phyloP scores from a whole-genome alignment of 2,329 filamentous ascomycete species.

The Pezicula neosporulosa region DNA sequence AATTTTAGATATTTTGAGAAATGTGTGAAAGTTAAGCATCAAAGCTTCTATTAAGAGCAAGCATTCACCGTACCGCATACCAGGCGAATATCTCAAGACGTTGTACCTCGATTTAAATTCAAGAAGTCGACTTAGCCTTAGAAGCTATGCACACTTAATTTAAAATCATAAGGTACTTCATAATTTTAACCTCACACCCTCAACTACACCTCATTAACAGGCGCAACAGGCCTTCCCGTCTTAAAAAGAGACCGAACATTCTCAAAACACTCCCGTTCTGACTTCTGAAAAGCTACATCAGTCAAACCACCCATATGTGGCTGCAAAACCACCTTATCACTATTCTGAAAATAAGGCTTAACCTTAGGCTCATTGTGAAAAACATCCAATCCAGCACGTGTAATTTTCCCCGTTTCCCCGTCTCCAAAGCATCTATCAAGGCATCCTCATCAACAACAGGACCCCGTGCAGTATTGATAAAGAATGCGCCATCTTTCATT shows the following conservation, averaged over 20 bases:
- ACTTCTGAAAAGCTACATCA: constrained; percentile 38
- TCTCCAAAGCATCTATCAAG: constrained; percentile 66
- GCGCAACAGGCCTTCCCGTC: constrained; percentile 34
- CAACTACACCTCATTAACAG: constrained; percentile 26
- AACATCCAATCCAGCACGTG: constrained; percentile 71
- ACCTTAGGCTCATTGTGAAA: constrained; percentile 71
- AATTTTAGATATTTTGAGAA: too few species aligned
- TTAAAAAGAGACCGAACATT: constrained; percentile 38
- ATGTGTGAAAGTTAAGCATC: too few species aligned
- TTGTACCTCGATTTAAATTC: too few species aligned
- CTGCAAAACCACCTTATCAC: not conserved
- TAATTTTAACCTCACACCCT: too few species aligned
- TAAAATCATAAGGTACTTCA: too few species aligned
- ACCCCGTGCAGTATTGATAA: constrained; percentile 77
- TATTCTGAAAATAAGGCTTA: not conserved
- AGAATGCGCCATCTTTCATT: constrained; percentile 72
- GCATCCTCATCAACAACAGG: constrained; percentile 76
- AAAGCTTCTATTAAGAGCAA: too few species aligned
- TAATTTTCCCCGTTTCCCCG: constrained; percentile 63
- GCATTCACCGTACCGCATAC: too few species aligned
- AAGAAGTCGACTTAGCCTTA: too few species aligned
- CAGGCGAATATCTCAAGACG: too few species aligned
- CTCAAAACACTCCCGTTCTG: constrained; percentile 42
- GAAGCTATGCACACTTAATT: too few species aligned
- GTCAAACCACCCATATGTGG: constrained; percentile 1